Base-by-base conservation (phyloP, 73 alveolate species). In the Paramecium sexaurelia region DNA sequence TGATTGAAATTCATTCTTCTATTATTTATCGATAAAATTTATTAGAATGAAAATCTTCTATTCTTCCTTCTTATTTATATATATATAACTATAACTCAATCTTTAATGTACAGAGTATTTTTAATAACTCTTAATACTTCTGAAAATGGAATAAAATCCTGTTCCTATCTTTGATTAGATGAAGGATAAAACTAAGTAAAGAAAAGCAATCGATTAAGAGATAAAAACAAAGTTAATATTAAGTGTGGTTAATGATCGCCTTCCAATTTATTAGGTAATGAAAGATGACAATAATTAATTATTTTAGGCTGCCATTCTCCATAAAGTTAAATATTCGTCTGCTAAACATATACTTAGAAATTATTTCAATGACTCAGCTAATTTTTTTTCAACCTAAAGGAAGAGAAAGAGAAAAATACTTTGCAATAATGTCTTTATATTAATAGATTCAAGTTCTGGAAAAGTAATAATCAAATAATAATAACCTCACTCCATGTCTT, bases 291-390 rank as follows among this genome's bases (percentile, higher is more conserved):
- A 61, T 71, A n/a, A 19, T 71, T 71, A 15, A 35, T 26, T 29
- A 66, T 20, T 71, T 71, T 71, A 71, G 86, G 86, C 86, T 33
- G 55, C 86, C 35, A 71, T 35, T 35, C 56, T 71, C 32, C 86
- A 71, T 36, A 35, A 71, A 10, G 56, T 71, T 71, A 71, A 71
- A 71, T 71, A 71, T 71, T 71, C 86, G 15, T 35, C 86, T 13
- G 86, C 86, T 0, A 71, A 71, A 32, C 86, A 71, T 37, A 71
- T 71, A 0, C 56, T 71, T 3, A 71, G 86, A 40, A 71, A 71
- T 61, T 61, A 71, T 7, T 71, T 71, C 37, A 37, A 40, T 35
- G 86, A 37, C 61, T 13, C 55, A 22, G 86, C 35, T 15, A 71
- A 71, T 39, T 71, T 71, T 71, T 71, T 37, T 15, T 35, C 86